Base-by-base conservation (phyloP, 2,329 filamentous ascomycete genomes). In the Monosporascus sp. region DNA sequence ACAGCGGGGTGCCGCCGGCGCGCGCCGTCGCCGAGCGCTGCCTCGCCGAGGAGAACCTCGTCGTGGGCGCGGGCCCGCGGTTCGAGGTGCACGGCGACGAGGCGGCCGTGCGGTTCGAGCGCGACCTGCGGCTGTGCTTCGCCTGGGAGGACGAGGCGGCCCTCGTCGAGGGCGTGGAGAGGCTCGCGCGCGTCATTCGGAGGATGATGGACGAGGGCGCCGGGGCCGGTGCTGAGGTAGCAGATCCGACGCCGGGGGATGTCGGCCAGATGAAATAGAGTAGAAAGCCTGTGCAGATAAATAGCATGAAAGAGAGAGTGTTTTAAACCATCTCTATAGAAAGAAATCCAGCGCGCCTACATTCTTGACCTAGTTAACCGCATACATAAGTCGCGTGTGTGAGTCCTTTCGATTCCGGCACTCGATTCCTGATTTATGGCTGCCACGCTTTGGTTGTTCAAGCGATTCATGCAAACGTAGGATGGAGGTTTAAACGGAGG, bases 121-220 rank as follows among this genome's bases (percentile, higher is more conserved):
- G 76, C 49, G 78, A 80, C 48, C 70, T 91, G 24, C 76, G 88
- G 39, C 67, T 91, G 20, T 90, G 85, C 55, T 91, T 88, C 68
- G 77, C 85, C 6, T 92, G 87, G 83, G 87, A 88, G 67, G 77
- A 85, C 1, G 83, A 87, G 62, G 75, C 78, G 24, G 75, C 81
- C 50, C 69, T 95, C 17, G 76, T 74, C 0, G 86, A 91, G 62
- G 89, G 88, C 0, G 77, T 93, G 6, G 69, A 75, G 64, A 80
- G 87, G 60, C 71, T 92, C 52, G 84, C 74, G 8, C 64, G 60
- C 1, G 76, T 84, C 2, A 48, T 65, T 5, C n/a, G 43, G 22
- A 25, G 43, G 22, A 25, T 46, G 43, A 11, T 46, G 9, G 43
- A 18, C 14, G 43, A 25, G 24, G 43, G 43, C n/a, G 22, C 24